Conservation (phyloP, 116 monocot genomes). For the Cymodocea nodosa region DNA sequence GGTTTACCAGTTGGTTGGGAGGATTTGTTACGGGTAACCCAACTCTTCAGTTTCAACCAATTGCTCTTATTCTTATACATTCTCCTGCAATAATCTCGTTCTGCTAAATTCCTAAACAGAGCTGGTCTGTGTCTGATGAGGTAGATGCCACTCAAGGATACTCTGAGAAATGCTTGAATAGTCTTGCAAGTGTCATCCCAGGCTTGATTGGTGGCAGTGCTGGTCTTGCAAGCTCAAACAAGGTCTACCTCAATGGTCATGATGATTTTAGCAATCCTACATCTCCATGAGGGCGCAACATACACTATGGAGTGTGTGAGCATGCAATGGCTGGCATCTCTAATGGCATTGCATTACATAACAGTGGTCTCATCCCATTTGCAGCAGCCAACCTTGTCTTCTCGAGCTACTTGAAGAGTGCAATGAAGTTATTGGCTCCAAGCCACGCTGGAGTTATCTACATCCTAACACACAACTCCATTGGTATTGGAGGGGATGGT, state of each 20-base stretch:
- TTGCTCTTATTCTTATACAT: background rate
- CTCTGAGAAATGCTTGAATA: constrained; percentile 23
- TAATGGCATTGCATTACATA: constrained; percentile 32
- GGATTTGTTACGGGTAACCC: constrained; percentile 10
- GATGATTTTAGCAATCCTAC: constrained; percentile 10
- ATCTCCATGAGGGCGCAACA: constrained; percentile 11
- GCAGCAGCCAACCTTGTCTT: constrained; percentile 29
- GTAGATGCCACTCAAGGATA: constrained; percentile 22
- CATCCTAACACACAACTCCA: constrained; percentile 31
- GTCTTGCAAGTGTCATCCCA: constrained; percentile 12
- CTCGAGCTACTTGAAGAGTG: constrained; percentile 26
- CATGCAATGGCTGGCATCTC: constrained; percentile 33
- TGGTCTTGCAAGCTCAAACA: constrained; percentile 30
- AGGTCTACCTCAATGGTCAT: constrained; percentile 16
- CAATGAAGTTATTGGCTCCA: constrained; percentile 27
- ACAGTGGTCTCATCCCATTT: constrained; percentile 21
- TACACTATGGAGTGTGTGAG: constrained; percentile 24
- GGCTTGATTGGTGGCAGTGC: constrained; percentile 32
- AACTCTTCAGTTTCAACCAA: background rate
- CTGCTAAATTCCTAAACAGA: constrained; percentile 13
- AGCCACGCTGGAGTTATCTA: constrained; percentile 20
- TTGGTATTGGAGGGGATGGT: constrained; percentile 41
- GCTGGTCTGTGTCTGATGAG: constrained; percentile 12
- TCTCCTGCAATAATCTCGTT: background rate
- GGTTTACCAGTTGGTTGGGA: constrained; percentile 21